Evolutionary conservation across 768 basidiomycete genomes (phyloP).

Genomic region (Mycena vulgaris): DNA sequence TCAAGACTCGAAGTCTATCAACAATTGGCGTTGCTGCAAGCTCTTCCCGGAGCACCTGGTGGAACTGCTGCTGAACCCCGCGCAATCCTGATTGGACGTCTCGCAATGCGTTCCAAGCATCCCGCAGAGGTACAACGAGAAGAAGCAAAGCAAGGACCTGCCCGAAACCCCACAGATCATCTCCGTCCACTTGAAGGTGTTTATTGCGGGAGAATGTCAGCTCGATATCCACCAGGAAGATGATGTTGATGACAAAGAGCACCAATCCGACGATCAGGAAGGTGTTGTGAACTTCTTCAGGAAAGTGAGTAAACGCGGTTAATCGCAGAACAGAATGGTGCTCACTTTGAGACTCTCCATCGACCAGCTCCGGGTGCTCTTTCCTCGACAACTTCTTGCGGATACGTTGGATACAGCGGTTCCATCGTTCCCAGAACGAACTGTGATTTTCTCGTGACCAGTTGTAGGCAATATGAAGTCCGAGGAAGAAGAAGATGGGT

Average conservation of each 20-base stretch:
- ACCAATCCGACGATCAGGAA: background rate
- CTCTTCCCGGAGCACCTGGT: background rate
- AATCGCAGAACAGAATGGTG: background rate
- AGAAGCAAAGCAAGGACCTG: background rate
- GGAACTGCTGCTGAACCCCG: background rate
- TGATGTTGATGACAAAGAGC: background rate
- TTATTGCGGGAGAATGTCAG: background rate
- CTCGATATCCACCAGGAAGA: background rate
- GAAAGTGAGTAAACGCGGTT: background rate
- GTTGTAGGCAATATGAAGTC: constrained; percentile 28
- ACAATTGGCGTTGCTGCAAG: constrained; percentile 2
- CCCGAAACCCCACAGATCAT: background rate
- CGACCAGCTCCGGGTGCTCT: background rate
- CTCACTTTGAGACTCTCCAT: background rate
- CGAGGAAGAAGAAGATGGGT: constrained; percentile 38
- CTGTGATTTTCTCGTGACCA: background rate
- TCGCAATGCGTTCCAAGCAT: constrained; percentile 5
- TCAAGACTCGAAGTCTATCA: background rate
- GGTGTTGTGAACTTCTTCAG: background rate
- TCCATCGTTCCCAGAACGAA: background rate
- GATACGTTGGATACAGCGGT: background rate
- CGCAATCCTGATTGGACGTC: background rate
- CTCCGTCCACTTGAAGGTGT: background rate
- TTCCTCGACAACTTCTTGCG: background rate
- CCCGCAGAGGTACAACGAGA: background rate